phyloP scores from a whole-genome alignment of 164 flowering plant genomes.

The Kingdonia uniflora region DNA sequence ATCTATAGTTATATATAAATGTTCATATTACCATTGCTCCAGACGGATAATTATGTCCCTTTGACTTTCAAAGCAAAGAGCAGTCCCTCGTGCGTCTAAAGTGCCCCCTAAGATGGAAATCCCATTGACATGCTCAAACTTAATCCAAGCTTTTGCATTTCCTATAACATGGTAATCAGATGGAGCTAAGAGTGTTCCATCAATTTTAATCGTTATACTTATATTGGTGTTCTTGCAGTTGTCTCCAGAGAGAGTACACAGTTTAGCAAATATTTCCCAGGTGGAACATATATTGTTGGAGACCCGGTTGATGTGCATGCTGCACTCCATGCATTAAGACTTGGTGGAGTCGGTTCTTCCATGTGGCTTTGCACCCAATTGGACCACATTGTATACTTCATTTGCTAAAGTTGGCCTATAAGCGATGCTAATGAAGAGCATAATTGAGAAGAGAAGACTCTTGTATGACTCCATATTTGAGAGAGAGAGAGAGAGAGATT shows the following conservation, averaged over 20 bases:
- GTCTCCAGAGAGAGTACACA: conserved; percentile 7
- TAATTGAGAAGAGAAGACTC: background rate
- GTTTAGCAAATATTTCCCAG: background rate
- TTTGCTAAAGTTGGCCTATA: background rate
- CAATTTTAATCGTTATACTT: conserved; percentile 11
- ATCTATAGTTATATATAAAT: background rate
- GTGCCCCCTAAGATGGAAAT: conserved; percentile 41
- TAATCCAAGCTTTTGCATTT: conserved; percentile 29
- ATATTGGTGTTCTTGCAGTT: conserved; percentile 11
- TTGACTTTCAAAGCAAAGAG: conserved; percentile 39
- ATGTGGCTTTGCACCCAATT: conserved; percentile 4
- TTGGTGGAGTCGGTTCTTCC: conserved; percentile 3
- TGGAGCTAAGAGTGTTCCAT: conserved; percentile 27
- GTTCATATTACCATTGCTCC: conserved; percentile 34
- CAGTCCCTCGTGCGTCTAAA: conserved; percentile 37
- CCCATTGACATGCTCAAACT: conserved; percentile 31
- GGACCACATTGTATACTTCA: conserved; percentile 3
- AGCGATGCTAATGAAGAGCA: background rate
- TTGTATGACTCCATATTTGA: too few species aligned
- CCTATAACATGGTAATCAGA: conserved; percentile 17
- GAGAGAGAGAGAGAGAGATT: too few species aligned
- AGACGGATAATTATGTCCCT: conserved; percentile 26
- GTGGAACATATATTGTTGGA: conserved; percentile 5
- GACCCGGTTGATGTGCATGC: background rate
- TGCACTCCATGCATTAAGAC: background rate